Evolutionary conservation across 345 rosid species (phyloP), one percentile per base, ranked within the genome.

Genomic region (Pistacia vera): DNA sequence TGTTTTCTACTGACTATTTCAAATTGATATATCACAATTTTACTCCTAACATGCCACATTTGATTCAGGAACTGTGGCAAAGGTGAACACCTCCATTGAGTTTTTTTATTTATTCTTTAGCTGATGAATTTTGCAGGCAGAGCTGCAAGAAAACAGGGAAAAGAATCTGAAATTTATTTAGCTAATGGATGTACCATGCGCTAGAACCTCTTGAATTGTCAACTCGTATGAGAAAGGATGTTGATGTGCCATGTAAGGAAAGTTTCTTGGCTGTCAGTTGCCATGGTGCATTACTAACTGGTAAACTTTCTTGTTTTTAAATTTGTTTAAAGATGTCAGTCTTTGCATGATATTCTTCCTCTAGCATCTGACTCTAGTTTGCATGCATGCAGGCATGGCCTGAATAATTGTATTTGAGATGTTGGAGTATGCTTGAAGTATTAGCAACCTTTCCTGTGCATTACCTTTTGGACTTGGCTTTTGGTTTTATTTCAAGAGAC

Each of bases 111-210:
- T 13, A 22, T 51, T 49, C 44, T 72, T 35, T 30, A 2, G 56
- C 64, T 60, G n/a, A 33, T 70, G 63, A 54, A 70, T 75, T 70
- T 70, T 63, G 68, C 76, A 84, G 86, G 84, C 61, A n/a, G 63
- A 81, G n/a, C 78, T 84, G 68, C 74, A 75, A 46, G 68, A 74
- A 73, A 62, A 10, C 60, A 49, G 66, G 48, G 46, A 72, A 48
- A 44, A 49, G 48, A 72, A 28, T 49, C 41, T 11, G 66, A 49
- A 30, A 72, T 28, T 18, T 49, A 48, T 16, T 8, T 3, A 30
- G 8, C 75, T 58, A 41, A 14, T 10, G 8, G 16, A 71, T 8
- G 44, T 60, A 30, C 0, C 14, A 12, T 48, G 52, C n/a, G 41
- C 13, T 22, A 33, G 30, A 18, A 18, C 3, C 13, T 72, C 58